Base-by-base conservation (phyloP, 192 early-diverging fungal species). In the Entomortierella lignicola region DNA sequence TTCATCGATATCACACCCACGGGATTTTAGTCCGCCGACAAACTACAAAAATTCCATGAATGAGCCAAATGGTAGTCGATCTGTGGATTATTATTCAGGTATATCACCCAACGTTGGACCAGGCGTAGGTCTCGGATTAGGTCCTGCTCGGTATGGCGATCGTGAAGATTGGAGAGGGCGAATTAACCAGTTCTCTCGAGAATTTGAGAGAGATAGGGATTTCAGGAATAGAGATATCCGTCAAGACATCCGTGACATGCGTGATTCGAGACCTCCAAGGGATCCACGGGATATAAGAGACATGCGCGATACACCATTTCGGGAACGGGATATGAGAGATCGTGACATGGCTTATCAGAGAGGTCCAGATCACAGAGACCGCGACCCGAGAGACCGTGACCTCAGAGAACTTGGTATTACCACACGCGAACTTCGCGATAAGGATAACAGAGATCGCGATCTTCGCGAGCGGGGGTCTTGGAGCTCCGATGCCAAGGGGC, bases 141-240 rank as follows among this genome's bases (percentile, higher is more conserved):
- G 75, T 12, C 62, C 75, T 5, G 20, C 47, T 3, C 66, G 75
- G 12, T 79, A 70, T 50, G 60, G 69, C 54, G 75, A 79, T 32
- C 61, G 75, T 5, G 75, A 79, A 18, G 75, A 79, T 1, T 79
- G 68, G 66, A 56, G 75, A 59, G 63, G 68, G 2, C 44, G 67
- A 20, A 26, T 43, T 11, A 37, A 50, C 29, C 68, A 70, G 20
- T 77, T 77, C 29, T n/a, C 66, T 21, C 30, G 75, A 34, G 75
- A 70, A 21, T 70, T 79, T 55, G 75, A 70, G 8, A 56, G 75
- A 32, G 75, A 79, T 12, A 34, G 72, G 32, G 72, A 77, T 0
- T 68, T 68, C 27, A 62, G 66, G 26, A 34, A 41, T 17, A 20
- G 72, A 27, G 72, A 77, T 30, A 48, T 55, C 17, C 65, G 65